Evolutionary conservation across 805 yeast species (phyloP).

Genomic region (Phaffomyces thermotolerans): DNA sequence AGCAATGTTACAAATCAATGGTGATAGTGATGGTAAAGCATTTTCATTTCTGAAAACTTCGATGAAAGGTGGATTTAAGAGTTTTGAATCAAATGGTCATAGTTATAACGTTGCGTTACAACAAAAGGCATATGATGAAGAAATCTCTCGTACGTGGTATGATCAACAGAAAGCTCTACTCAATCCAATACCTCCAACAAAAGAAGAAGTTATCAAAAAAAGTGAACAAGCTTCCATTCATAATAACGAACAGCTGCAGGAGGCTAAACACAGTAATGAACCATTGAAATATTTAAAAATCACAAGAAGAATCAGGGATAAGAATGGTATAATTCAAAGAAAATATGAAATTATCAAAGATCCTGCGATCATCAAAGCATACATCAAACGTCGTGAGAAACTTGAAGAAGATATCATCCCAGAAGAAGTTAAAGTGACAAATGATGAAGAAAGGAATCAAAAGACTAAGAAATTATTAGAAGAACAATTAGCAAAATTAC

Average conservation of each 20-base stretch:
- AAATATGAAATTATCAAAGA: conserved; percentile 72
- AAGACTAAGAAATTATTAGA: conserved; percentile 70
- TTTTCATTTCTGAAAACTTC: conserved; percentile 84
- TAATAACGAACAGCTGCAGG: not conserved
- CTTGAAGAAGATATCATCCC: conserved; percentile 59
- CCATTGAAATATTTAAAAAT: conserved; percentile 43
- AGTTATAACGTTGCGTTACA: conserved; percentile 77
- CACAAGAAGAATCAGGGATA: conserved; percentile 73
- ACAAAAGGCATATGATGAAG: conserved; percentile 88
- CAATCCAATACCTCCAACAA: conserved; percentile 18
- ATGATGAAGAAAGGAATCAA: conserved; percentile 77
- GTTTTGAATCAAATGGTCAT: conserved; percentile 48
- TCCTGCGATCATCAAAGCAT: conserved; percentile 81
- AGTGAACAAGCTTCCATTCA: conserved; percentile 11
- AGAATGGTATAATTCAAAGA: conserved; percentile 80
- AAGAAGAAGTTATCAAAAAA: conserved; percentile 25
- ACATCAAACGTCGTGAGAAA: conserved; percentile 62
- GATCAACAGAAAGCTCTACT: conserved; percentile 62
- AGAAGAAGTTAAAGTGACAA: conserved; percentile 68
- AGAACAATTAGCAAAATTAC: conserved; percentile 76
- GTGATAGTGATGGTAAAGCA: conserved; percentile 90
- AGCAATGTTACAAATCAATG: conserved; percentile 91
- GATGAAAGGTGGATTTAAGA: conserved; percentile 85
- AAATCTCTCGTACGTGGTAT: conserved; percentile 84
- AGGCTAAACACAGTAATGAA: conserved; percentile 13